Evolutionary conservation across 2,329 filamentous ascomycete species (phyloP).

Genomic region (Fusarium burgessii): DNA sequence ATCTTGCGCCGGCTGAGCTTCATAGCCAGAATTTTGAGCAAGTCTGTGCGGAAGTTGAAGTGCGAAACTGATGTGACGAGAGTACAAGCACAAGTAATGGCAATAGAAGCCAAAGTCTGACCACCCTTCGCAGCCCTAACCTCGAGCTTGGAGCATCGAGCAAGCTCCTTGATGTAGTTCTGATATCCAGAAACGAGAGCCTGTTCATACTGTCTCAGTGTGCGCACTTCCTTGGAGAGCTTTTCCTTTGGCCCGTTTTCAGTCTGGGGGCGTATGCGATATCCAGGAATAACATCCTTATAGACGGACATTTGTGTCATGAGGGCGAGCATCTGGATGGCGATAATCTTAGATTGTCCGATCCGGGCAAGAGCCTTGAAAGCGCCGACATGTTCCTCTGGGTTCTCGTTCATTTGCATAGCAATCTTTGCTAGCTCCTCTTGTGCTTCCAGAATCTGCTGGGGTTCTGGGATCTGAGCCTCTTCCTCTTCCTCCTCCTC

Average conservation of each 20-base stretch:
- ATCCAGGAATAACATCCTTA: constrained; percentile 96
- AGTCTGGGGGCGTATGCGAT: constrained; percentile 85
- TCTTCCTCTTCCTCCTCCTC: constrained; percentile 57
- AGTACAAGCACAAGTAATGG: constrained; percentile 86
- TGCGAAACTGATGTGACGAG: constrained; percentile 87
- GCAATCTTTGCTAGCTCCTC: constrained; percentile 92
- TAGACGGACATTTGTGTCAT: constrained; percentile 90
- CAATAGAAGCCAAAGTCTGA: constrained; percentile 74
- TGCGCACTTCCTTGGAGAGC: constrained; percentile 91
- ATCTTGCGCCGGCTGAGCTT: constrained; percentile 80
- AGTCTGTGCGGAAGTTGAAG: constrained; percentile 94
- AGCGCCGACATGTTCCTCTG: constrained; percentile 86
- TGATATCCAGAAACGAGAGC: constrained; percentile 88
- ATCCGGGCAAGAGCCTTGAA: constrained; percentile 84
- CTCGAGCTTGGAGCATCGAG: constrained; percentile 72
- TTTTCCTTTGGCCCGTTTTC: constrained; percentile 83
- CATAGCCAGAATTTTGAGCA: constrained; percentile 87
- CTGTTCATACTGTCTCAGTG: constrained; percentile 86
- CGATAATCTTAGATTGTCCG: constrained; percentile 74
- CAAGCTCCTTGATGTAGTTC: constrained; percentile 81
- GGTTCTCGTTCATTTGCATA: constrained; percentile 85
- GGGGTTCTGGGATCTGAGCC: constrained; percentile 76
- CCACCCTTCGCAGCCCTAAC: constrained; percentile 54
- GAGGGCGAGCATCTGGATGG: constrained; percentile 87
- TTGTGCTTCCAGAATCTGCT: constrained; percentile 88